Base-by-base conservation (phyloP, 129 eudicot species). In the Centaurea solstitialis region DNA sequence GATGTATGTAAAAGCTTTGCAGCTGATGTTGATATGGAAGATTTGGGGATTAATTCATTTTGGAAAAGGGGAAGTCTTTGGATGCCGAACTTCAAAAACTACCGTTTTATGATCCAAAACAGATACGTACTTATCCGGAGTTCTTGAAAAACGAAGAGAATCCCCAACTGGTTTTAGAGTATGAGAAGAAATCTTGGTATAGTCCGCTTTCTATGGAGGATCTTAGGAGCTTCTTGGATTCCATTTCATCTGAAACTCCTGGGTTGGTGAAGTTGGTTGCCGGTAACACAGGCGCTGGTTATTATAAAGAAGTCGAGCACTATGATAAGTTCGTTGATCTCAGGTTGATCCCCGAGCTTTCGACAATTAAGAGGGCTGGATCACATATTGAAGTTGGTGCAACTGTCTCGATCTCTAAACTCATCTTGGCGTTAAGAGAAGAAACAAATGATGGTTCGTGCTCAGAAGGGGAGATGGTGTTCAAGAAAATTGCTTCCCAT, bases 1-100 rank as follows among this genome's bases (percentile, higher is more conserved):
- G 98, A 96, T 88, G 98, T 85, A 67, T 96, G 99, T 88, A 93
- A 96, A 70, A 93, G 95, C 79, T 96, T 91, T 80, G 92, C 98
- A 53, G 81, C 87, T 50, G 90, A 93, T 88, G 96, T 93, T 76
- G 98, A 96, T 85, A 82, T 96, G 77, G 98, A 93, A 69, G 98
- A 93, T 87, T 86, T 93, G 80, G 98, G 98, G 76, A 80, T 87
- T 22, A 96, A 96, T 85, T 82, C 97, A 0, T 96, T 93, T 24
- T 93, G 98, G 95, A 89, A 78, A 88, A 88, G 26, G 94, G 82
- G 22, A 91, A 92, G 7, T 22, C 79, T 40, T 72, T 17, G 39
- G 95, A 86, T 81, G 74, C 81, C 23, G 89, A 91, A 85, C 62
- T 84, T 33, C 74, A 85, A 79, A 89, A 73, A 73, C 83, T 93